Evolutionary conservation across 176 grass and related monocot genomes (phyloP).

Genomic region (Oryza glaberrima): DNA sequence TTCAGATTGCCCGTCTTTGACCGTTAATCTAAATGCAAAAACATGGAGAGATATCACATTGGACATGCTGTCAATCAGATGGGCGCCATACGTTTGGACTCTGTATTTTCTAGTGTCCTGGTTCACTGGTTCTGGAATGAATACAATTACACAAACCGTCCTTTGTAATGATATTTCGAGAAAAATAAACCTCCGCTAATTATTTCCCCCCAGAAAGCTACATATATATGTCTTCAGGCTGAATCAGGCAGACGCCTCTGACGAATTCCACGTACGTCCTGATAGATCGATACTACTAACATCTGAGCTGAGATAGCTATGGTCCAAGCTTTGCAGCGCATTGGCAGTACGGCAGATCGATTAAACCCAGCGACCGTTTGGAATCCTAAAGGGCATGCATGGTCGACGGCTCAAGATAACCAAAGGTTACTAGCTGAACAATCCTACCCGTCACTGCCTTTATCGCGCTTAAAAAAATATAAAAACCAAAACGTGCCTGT

Average conservation of each 20-base stretch:
- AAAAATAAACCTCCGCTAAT: too few species aligned
- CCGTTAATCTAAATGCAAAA: not conserved
- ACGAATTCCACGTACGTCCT: conserved; percentile 35
- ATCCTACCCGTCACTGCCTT: conserved; percentile 1
- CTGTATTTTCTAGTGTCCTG: not conserved
- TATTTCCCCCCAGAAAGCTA: too few species aligned
- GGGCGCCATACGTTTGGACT: not conserved
- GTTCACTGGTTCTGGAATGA: not conserved
- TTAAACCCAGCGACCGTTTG: conserved; percentile 3
- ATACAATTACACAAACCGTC: too few species aligned
- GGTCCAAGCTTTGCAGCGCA: too few species aligned
- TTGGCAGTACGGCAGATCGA: too few species aligned
- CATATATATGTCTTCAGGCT: not conserved
- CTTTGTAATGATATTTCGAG: too few species aligned
- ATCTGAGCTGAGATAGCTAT: not conserved
- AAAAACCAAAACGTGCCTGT: conserved; percentile 27
- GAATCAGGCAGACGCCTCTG: not conserved
- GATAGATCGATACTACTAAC: not conserved
- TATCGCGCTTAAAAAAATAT: not conserved
- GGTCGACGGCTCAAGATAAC: not conserved
- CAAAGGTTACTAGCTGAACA: not conserved
- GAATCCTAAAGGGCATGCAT: conserved; percentile 32
- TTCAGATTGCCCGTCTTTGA: not conserved
- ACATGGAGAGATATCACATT: not conserved
- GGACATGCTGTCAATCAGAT: not conserved